Conservation (phyloP, 257 asterid genomes). For the Dorcoceras hygrometricum region DNA sequence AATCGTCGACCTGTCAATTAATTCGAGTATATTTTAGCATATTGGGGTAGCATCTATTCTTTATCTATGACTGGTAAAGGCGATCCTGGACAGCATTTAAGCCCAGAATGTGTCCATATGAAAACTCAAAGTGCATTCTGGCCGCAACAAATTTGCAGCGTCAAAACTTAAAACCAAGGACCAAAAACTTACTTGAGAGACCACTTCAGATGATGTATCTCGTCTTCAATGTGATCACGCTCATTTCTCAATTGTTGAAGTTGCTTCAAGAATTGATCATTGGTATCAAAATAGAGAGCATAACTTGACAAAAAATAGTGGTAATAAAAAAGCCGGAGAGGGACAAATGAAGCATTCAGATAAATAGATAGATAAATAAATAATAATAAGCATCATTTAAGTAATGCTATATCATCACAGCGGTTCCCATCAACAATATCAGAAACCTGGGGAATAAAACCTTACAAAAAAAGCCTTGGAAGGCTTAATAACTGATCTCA, state of each 20-base stretch:
- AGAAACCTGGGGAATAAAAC: background rate
- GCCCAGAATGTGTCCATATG: constrained; percentile 14
- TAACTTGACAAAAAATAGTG: background rate
- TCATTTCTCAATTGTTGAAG: constrained; percentile 72
- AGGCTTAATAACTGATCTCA: constrained; percentile 10
- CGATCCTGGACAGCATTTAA: background rate
- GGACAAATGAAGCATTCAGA: too few relatives aligned
- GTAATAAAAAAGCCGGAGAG: background rate
- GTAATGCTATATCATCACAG: constrained; percentile 13
- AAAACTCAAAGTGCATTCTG: constrained; percentile 10
- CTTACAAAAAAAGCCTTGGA: background rate
- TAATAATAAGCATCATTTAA: constrained; percentile 11
- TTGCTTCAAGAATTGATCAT: constrained; percentile 44
- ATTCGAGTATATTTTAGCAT: too few relatives aligned
- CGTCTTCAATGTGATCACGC: constrained; percentile 82
- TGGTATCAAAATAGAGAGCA: constrained; percentile 5
- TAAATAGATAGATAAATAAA: constrained; percentile 6
- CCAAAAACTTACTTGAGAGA: constrained; percentile 52
- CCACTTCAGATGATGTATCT: constrained; percentile 83
- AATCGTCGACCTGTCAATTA: too few relatives aligned
- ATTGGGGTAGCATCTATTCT: constrained; percentile 1
- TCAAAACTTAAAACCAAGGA: constrained; percentile 2
- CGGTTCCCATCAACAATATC: background rate
- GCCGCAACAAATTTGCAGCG: constrained; percentile 9
- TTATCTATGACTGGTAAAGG: background rate